These are phyloP conservation scores for Amanita molliuscula DNA, from an alignment of 768 basidiomycete genomes.

Conservation along the genomic window DNA sequence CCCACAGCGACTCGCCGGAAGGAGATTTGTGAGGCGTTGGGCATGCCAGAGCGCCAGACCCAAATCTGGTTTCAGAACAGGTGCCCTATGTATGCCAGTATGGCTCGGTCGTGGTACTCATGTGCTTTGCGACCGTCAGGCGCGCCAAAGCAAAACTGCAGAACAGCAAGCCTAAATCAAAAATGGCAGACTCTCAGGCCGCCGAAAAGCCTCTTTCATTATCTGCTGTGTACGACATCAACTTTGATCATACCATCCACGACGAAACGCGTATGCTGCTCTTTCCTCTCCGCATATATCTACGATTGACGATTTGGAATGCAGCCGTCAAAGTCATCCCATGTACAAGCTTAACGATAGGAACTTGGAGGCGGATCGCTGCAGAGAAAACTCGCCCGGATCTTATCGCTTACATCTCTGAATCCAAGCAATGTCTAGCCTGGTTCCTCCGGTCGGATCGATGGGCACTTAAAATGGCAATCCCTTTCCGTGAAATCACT, in stretches of 20 bases:
- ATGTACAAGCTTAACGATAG: constrained; percentile 64
- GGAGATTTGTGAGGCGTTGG: constrained; percentile 64
- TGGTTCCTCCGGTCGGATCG: constrained; percentile 76
- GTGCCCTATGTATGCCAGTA: constrained; percentile 25
- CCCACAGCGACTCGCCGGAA: constrained; percentile 62
- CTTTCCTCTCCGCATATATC: not conserved
- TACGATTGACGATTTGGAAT: not conserved
- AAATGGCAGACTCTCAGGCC: constrained; percentile 24
- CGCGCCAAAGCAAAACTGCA: constrained; percentile 76
- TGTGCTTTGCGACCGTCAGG: constrained; percentile 22
- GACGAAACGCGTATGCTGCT: constrained; percentile 62
- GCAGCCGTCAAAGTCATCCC: constrained; percentile 68
- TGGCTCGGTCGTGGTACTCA: constrained; percentile 3
- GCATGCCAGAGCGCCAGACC: constrained; percentile 81
- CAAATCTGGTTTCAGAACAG: constrained; percentile 90
- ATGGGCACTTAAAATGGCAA: constrained; percentile 78
- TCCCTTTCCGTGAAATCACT: constrained; percentile 56
- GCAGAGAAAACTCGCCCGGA: constrained; percentile 46
- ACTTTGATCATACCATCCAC: constrained; percentile 56
- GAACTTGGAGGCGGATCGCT: constrained; percentile 69
- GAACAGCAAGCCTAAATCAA: constrained; percentile 40
- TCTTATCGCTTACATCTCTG: constrained; percentile 68
- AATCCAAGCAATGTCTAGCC: constrained; percentile 50
- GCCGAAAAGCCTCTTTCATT: constrained; percentile 44
- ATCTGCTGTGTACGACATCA: constrained; percentile 41